Base-by-base conservation (phyloP, 306 rosid genomes). In the Geum urbanum region DNA sequence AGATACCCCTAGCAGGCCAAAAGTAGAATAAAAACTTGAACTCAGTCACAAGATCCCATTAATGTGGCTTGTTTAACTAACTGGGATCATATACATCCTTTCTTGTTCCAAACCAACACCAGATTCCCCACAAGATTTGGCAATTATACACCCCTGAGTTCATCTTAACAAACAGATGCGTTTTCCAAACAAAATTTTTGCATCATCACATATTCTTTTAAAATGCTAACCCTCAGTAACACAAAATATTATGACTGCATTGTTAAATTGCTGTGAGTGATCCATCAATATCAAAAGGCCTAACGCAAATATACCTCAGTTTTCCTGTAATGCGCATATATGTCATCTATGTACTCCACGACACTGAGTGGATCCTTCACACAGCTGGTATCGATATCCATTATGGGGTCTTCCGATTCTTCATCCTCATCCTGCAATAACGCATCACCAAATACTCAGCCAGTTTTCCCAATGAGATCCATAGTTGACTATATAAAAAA, bases 371-470 rank as follows among this genome's bases (percentile, higher is more conserved):
- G 63, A 57, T 86, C 77, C 74, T 64, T 76, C 50, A 44, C 55
- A 47, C 82, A 72, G 13, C 72, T 9, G 70, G 64, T 58, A 77
- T 86, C 87, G 7, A 86, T 86, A 74, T 86, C 85, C 52, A 75
- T 27, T 14, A 80, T 70, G 0, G 72, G 67, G 16, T 86, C 87
- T 27, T 85, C 83, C 9, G 69, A 59, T 53, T 73, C 32, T 20
- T 86, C 82, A 71, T 86, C 82, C 85, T 85, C 86, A 47, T 85
- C 84, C 87, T 83, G 76, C 32, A 48, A n/a, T 9, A 69, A 46
- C 35, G 16, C 50, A 35, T 58, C 39, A n/a, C 56, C 63, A 55
- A 9, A 24, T 6, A 56, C n/a, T n/a, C 11, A 14, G 4, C 57
- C 41, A 16, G 5, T 4, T 10, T 56, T 46, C 66, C 50, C 50